Evolutionary conservation across 2,329 filamentous ascomycete species (phyloP).

Genomic region (Cryphonectria naterciae): DNA sequence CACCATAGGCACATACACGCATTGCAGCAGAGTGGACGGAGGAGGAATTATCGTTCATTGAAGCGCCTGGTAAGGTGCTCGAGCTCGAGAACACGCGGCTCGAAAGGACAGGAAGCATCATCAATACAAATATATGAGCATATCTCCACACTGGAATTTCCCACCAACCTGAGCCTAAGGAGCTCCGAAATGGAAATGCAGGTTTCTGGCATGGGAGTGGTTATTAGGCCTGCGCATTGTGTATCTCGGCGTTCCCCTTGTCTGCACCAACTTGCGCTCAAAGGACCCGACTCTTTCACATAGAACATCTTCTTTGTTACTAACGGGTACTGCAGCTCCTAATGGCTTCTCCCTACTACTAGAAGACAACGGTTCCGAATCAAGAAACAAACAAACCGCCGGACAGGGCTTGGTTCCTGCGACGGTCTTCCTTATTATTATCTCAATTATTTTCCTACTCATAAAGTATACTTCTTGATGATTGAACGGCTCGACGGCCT

Average conservation of each 20-base stretch:
- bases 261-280: not conserved
- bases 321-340: not conserved
- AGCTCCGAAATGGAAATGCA: not conserved
- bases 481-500: not conserved
- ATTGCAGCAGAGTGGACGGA: not conserved
- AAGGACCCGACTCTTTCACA: not conserved
- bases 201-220: not conserved
- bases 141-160: constrained; percentile 7
- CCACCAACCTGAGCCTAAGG: not conserved
- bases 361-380: not conserved
- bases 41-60: not conserved
- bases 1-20: not conserved
- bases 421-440: not conserved
- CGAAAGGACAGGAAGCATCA: not conserved
- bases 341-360: not conserved
- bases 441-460: not conserved
- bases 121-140: constrained; percentile 15
- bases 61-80: not conserved
- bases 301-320: not conserved
- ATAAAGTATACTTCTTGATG: not conserved
- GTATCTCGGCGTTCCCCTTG: not conserved
- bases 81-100: not conserved
- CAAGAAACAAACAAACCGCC: not conserved
- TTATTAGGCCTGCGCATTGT: not conserved
- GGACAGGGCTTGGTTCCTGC: not conserved